phyloP scores from a whole-genome alignment of 1,284 basidiomycete species.

The Cutaneotrichosporon mucoides region DNA sequence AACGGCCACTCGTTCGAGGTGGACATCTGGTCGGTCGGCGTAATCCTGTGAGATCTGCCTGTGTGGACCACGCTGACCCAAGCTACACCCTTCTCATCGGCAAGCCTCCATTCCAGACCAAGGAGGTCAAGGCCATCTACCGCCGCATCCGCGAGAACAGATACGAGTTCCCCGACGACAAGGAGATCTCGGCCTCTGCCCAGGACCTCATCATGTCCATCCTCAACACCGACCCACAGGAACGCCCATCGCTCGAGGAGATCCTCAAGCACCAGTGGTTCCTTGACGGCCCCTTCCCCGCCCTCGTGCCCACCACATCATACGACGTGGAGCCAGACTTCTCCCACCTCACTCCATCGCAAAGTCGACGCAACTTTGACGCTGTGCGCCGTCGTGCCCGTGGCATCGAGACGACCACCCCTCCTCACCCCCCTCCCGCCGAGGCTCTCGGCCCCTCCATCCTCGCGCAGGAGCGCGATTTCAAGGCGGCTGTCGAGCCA shows the following conservation, averaged over 20 bases:
- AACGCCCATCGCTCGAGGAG: conserved; percentile 76
- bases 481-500: conserved; percentile 91
- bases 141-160: conserved; percentile 92
- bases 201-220: conserved; percentile 79
- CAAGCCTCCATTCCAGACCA: conserved; percentile 94
- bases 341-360: conserved; percentile 59
- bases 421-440: conserved; percentile 9
- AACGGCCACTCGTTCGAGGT: conserved; percentile 98
- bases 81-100: conserved; percentile 88
- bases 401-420: conserved; percentile 25
- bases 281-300: conserved; percentile 71
- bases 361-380: conserved; percentile 67
- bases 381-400: conserved; percentile 38
- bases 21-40: conserved; percentile 96
- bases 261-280: conserved; percentile 87
- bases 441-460: conserved; percentile 50
- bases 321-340: conserved; percentile 72
- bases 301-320: conserved; percentile 71
- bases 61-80: neutral
- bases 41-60: conserved; percentile 64
- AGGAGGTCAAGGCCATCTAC: conserved; percentile 93
- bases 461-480: conserved; percentile 88
- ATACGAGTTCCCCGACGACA: conserved; percentile 84
- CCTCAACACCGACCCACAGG: conserved; percentile 71
- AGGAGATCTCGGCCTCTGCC: conserved; percentile 66